Evolutionary conservation across 1,284 basidiomycete species (phyloP).

Genomic region (Trichosporon sp.): DNA sequence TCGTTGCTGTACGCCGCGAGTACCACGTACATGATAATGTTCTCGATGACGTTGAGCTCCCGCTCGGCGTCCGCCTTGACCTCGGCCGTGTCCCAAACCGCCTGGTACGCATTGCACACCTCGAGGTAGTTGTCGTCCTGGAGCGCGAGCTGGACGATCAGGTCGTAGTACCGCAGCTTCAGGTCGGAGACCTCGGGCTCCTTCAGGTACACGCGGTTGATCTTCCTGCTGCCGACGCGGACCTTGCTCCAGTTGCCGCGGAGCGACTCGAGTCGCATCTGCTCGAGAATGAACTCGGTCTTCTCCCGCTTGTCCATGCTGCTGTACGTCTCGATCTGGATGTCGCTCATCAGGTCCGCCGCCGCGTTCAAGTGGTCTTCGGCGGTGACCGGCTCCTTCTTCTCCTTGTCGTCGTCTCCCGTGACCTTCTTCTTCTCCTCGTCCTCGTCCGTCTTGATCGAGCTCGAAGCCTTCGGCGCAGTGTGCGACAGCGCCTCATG

Average conservation of each 20-base stretch:
- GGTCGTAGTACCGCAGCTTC: slow-evolving; percentile 91
- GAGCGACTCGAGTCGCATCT: slow-evolving; percentile 90
- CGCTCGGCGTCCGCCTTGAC: slow-evolving; percentile 80
- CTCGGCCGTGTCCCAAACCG: slow-evolving; percentile 92
- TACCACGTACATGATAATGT: slow-evolving; percentile 92
- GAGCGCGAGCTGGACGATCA: slow-evolving; percentile 93
- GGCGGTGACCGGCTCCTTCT: slow-evolving; percentile 55
- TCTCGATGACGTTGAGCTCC: slow-evolving; percentile 78
- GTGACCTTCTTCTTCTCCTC: neutral
- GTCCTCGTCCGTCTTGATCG: slow-evolving; percentile 19
- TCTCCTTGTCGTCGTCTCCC: slow-evolving; percentile 42
- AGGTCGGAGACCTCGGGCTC: slow-evolving; percentile 87
- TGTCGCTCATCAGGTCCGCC: slow-evolving; percentile 86
- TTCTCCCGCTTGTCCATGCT: slow-evolving; percentile 98
- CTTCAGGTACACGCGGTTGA: slow-evolving; percentile 91
- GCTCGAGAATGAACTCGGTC: slow-evolving; percentile 96
- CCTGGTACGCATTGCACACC: slow-evolving; percentile 91
- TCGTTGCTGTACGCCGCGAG: slow-evolving; percentile 94
- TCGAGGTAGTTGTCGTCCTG: slow-evolving; percentile 85
- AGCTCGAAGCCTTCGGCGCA: slow-evolving; percentile 39
- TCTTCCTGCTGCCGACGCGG: slow-evolving; percentile 86
- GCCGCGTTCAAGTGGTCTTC: slow-evolving; percentile 72
- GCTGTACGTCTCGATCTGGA: slow-evolving; percentile 98
- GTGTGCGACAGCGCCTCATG: slow-evolving; percentile 68
- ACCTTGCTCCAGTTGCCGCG: slow-evolving; percentile 82